phyloP scores from a whole-genome alignment of 1,139 yeast species.

The Protomyces inundatus region DNA sequence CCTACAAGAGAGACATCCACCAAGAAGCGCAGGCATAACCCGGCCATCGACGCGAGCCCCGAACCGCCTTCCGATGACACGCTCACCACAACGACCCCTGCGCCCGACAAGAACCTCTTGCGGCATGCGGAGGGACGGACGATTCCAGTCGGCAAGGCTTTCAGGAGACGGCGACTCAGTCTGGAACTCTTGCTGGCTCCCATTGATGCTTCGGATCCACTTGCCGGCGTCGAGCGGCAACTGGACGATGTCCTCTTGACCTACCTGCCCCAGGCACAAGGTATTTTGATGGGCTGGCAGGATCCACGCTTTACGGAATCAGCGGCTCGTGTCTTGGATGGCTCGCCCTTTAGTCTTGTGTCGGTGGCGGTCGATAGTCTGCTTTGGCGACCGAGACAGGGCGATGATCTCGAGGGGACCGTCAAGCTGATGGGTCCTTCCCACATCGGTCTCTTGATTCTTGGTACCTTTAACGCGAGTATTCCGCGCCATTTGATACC shows the following conservation, averaged over 20 bases:
- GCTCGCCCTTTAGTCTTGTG: constrained; percentile 80
- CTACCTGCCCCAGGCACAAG: constrained; percentile 64
- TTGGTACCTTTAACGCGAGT: constrained; percentile 91
- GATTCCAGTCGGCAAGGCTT: neutral
- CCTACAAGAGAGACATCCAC: constrained; percentile 8
- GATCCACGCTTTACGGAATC: constrained; percentile 41
- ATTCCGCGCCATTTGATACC: constrained; percentile 84
- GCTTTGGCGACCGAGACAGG: constrained; percentile 83
- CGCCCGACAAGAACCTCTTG: constrained; percentile 14
- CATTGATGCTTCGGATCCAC: constrained; percentile 18
- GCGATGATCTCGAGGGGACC: constrained; percentile 74
- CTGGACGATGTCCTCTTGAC: constrained; percentile 85
- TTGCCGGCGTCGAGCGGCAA: constrained; percentile 46
- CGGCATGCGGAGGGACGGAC: neutral
- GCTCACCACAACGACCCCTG: neutral
- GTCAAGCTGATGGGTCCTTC: constrained; percentile 91
- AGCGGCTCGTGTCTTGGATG: constrained; percentile 65
- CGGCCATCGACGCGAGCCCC: neutral
- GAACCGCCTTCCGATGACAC: neutral
- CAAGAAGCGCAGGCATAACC: neutral
- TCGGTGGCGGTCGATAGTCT: constrained; percentile 84
- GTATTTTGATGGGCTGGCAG: constrained; percentile 76
- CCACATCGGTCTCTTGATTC: constrained; percentile 83
- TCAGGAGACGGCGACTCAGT: neutral
- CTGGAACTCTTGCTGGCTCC: constrained; percentile 27